A percentile compares a stretch with the other conserved stretches of the same genome.
Conservation (phyloP, 140 eudicot genomes). For the Senecio squalidus region DNA sequence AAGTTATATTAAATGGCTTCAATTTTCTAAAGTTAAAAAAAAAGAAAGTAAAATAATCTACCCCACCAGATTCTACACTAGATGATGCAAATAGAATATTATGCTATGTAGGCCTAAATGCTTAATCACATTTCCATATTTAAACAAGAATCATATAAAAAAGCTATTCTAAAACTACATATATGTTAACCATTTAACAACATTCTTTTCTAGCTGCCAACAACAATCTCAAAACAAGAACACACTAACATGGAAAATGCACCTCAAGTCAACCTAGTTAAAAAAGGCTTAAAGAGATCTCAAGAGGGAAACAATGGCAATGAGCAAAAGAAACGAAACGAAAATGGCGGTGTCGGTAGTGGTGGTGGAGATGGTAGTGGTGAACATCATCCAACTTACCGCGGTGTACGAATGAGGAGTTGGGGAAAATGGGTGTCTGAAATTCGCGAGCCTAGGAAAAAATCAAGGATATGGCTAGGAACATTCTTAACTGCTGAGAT, state of each 20-base stretch:
- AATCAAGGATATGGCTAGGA: constrained; percentile 82
- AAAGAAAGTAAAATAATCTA: too few relatives aligned
- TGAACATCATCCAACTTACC: constrained; percentile 32
- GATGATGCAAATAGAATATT: constrained; percentile 19
- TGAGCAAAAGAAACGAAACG: constrained; percentile 15
- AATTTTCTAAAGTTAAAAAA: too few relatives aligned
- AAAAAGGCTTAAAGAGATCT: constrained; percentile 21
- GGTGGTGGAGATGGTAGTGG: too few relatives aligned
- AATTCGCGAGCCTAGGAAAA: constrained; percentile 65
- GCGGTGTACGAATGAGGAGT: constrained; percentile 57
- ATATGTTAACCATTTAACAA: constrained; percentile 30
- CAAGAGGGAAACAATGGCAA: constrained; percentile 16
- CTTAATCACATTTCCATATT: constrained; percentile 23
- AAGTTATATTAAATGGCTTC: too few relatives aligned
- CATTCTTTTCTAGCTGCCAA: constrained; percentile 30
- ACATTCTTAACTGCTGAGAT: constrained; percentile 66
- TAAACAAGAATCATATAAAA: constrained; percentile 33
- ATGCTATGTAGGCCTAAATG: constrained; percentile 21
- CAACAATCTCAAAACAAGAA: constrained; percentile 28
- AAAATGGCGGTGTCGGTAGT: too few relatives aligned
- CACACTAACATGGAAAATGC: constrained; percentile 28
- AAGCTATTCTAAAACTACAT: constrained; percentile 12
- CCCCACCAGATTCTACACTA: background rate
- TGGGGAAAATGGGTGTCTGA: constrained; percentile 85
- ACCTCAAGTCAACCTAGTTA: constrained; percentile 4